Evolutionary conservation across 345 rosid species (phyloP), one percentile per base, ranked within the genome.

Genomic region (Triadica sebifera): DNA sequence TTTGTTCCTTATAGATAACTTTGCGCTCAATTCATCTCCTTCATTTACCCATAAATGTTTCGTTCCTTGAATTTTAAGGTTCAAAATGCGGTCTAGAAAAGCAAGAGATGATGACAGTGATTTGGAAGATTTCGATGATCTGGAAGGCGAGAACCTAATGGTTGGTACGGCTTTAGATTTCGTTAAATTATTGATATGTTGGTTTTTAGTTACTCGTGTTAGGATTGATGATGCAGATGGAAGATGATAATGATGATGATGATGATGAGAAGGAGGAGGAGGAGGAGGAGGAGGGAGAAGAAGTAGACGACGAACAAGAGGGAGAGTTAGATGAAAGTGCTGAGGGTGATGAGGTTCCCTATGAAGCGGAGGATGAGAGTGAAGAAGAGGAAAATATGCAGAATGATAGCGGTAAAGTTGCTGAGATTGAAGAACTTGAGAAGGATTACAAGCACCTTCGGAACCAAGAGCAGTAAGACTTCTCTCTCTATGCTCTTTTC

Each of bases 391-490:
- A 15, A 10, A 80, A 71, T 25, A 81, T 74, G 61, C 68, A 64
- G 20, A 45, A 73, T 60, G 76, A 49, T 51, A 66, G 67, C 24
- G 65, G 71, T 67, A 84, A 78, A 69, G 84, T 81, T 79, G 91
- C 80, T 25, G 91, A 89, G 85, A 87, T 92, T 92, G 90, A 86
- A 75, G 92, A 91, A 74, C 97, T 94, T 64, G 93, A 90, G 79
- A 94, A 89, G 81, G 97, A 90, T 81, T 89, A 86, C 57, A 79
- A 57, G 79, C 85, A 86, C 75, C 89, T 89, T 84, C 89, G 71
- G 67, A 82, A 87, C 71, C 88, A 88, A 63, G 93, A 94, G 72
- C 88, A 82, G 97, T 92, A 83, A 89, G 89, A 25, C 65, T 76
- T 72, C 63, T 6, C 61, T 46, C 57, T 1, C 49, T 56, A 19